Evolutionary conservation across 345 rosid species (phyloP), one percentile per base, ranked within the genome.

Genomic region (Psidium friedrichsthalianum): DNA sequence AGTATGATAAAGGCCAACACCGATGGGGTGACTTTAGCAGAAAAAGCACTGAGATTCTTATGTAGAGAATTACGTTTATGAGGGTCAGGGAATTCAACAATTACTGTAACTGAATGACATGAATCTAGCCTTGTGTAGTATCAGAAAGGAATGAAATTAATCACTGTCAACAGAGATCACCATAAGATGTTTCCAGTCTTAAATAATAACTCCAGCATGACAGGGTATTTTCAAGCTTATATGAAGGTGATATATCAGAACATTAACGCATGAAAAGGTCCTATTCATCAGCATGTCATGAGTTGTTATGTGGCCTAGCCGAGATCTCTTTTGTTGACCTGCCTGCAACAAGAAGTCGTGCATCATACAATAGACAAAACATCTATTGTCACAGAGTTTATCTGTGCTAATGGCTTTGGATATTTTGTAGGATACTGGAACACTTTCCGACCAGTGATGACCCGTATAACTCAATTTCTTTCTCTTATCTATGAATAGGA

Each of bases 401-500:
- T 61, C 40, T 29, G 36, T 61, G 42, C 42, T 61, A 0, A 61
- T 61, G 42, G 32, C 42, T 61, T 61, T 61, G 76, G 76, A 61
- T 29, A 29, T 61, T 32, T 29, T 61, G 42, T 61, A 29, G 11
- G 15, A 61, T 61, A 61, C 76, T 15, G 15, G 42, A 9, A 61
- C 3, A 15, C 11, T 29, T 1, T 29, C 42, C 42, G 7, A 14
- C 3, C 51, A 36, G 74, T 21, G 25, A 42, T 55, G 27, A 55
- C 11, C 52, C 22, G 22, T 25, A 36, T 74, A 78, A 24, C 15
- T 3, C 21, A 13, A 54, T 11, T 52, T 40, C 84, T 74, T 74
- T 87, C 84, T 47, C 52, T 87, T 56, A 82, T n/a, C 36, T 15
- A 42, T 64, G 5, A 32, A 42, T 85, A 93, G 95, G 89, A 83